Evolutionary conservation across 176 grass and related monocot genomes (phyloP), one percentile per base, ranked within the genome.

Genomic region (Alopecurus myosuroides): DNA sequence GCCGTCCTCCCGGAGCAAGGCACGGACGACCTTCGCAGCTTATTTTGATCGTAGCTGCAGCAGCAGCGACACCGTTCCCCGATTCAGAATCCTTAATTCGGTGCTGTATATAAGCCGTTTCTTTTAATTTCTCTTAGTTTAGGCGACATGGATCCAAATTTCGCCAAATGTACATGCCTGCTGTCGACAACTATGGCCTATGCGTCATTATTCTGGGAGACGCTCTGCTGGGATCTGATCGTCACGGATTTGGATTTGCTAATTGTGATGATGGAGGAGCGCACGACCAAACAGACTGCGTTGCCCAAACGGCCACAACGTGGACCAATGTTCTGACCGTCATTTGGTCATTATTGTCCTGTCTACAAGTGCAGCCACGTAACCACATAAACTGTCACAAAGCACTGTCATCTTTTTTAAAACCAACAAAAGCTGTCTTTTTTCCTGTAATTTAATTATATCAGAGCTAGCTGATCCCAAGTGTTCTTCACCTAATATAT

Each of bases 171-270:
- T 76, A 36, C 34, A 30, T 64, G 40, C 82, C 33, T 76, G 68
- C 88, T 86, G 88, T 82, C 39, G 62, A 90, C 88, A 89, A 86
- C 83, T 77, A 86, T 42, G 70, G 70, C 60, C 15, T 53, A 25
- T 49, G 46, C 55, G 61, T 63, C 70, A 72, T 89, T 89, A 71
- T 89, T 77, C 75, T 58, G 62, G 41, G 5, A 50, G 25, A 40
- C 23, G 31, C 29, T 46, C 6, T 80, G 18, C 23, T 34, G 52
- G 51, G 37, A 72, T 74, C 9, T 72, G 50, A 67, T 76, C 29
- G 20, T 35, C 31, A 7, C 3, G 11, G 23, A 23, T 60, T 40
- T 77, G 49, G 18, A 20, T 48, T n/a, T n/a, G 78, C 69, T 89
- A 85, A 81, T 85, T 70, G 68, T 60, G 51, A 49, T 49, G 4